Conservation (phyloP, 306 rosid species). For the Rosa chinensis region DNA sequence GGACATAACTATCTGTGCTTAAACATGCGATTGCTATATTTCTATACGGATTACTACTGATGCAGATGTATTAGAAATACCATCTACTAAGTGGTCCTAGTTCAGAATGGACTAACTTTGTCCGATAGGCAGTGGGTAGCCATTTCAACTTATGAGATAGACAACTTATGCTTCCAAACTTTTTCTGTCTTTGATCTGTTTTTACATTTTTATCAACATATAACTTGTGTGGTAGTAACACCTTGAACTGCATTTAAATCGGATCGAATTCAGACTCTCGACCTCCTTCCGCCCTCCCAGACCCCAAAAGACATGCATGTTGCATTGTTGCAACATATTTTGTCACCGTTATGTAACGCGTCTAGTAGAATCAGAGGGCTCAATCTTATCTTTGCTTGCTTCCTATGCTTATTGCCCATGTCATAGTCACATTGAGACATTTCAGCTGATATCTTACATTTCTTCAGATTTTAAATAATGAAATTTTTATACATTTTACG, state of each 20-base stretch:
- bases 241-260: not conserved
- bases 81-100: not conserved
- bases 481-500: no score
- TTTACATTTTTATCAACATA: no score
- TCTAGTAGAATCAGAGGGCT: not conserved
- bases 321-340: no score
- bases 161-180: not conserved
- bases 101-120: not conserved
- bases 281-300: not conserved
- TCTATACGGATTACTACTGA: slow-evolving; percentile 8
- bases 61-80: not conserved
- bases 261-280: not conserved
- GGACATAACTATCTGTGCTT: not conserved
- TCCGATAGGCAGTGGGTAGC: not conserved
- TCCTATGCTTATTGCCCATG: not conserved
- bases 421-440: not conserved
- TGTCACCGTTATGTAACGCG: no score
- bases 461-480: no score
- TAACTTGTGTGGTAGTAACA: not conserved
- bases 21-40: not conserved
- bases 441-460: not conserved
- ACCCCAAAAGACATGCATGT: not conserved
- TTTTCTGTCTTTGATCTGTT: not conserved
- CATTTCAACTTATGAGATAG: not conserved
- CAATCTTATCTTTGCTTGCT: not conserved